Base-by-base conservation (phyloP, 2,329 filamentous ascomycete species). In the Colletotrichum sidae region DNA sequence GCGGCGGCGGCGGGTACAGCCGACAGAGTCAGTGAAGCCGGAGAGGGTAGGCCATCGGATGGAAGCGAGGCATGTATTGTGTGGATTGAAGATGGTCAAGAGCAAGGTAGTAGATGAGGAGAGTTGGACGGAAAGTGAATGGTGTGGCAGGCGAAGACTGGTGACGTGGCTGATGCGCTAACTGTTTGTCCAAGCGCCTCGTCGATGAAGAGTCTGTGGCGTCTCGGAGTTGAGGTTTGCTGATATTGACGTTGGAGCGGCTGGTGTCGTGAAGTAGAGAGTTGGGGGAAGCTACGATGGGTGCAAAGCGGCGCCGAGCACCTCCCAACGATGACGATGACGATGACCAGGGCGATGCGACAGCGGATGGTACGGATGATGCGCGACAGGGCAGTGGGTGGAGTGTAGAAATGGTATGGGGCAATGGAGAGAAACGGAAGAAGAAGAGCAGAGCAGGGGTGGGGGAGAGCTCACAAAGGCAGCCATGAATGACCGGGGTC, bases 401-500 rank as follows among this genome's bases (percentile, higher is more conserved):
- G 33, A 51, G 15, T 38, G 34, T 37, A 12, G 42, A 42, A 34
- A 10, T 17, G n/a, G 45, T 10, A 44, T 52, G 49, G 39, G 39
- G 33, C 34, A 38, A 33, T 35, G 3, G 53, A 37, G 8, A 38
- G 15, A 62, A 33, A 47, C 17, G 15, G 34, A 49, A 53, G 25
- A 11, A 60, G 53, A 39, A 41, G 35, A 39, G 38, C 12, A 46
- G 34, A 47, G 42, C 15, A 61, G 15, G 34, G 44, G 35, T 25
- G 35, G 49, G 41, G 34, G 13, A 6, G 13, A 13, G 12, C 70
- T 71, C 59, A 72, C 70, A 68, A 72, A 71, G 66, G 70, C 70
- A 71, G 70, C 70, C 70, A 72, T 72, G 56, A 70, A 71, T 65
- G 58, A 56, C 62, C 47, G 37, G 47, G 47, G 12, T 65, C 58